Evolutionary conservation across 2,329 filamentous ascomycete species (phyloP).

Genomic region (Arachnopeziza araneosa): DNA sequence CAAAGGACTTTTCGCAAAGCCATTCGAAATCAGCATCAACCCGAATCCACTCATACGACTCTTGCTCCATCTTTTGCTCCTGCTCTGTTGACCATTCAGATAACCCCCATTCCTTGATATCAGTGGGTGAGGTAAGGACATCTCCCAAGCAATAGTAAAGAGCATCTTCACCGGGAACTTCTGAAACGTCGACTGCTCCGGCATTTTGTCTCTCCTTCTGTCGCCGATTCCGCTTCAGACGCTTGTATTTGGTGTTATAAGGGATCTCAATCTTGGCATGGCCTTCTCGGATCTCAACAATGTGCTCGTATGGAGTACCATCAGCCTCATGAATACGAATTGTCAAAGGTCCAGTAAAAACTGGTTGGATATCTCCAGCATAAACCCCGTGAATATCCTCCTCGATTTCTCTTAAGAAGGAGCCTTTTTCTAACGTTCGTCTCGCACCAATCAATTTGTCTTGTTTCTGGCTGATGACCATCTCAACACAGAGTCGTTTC

Average conservation of each 20-base stretch:
- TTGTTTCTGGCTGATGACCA: conserved; percentile 74
- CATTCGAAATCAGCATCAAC: conserved; percentile 98
- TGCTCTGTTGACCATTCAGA: conserved; percentile 86
- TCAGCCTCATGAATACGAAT: conserved; percentile 97
- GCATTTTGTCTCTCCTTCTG: conserved; percentile 72
- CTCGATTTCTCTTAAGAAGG: conserved; percentile 80
- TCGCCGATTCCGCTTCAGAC: conserved; percentile 79
- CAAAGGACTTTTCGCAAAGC: conserved; percentile 76
- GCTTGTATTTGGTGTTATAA: conserved; percentile 99
- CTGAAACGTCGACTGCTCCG: conserved; percentile 53
- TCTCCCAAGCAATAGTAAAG: conserved; percentile 90
- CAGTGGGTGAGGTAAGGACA: conserved; percentile 76
- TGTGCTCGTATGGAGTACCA: conserved; percentile 96
- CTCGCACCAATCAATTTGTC: conserved; percentile 40
- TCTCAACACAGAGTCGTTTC: conserved; percentile 90
- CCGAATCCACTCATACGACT: conserved; percentile 98
- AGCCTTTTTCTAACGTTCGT: conserved; percentile 57
- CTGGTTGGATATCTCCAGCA: conserved; percentile 63
- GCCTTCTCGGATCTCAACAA: conserved; percentile 88
- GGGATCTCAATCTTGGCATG: conserved; percentile 86
- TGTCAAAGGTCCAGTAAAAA: conserved; percentile 95
- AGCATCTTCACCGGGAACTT: conserved; percentile 69
- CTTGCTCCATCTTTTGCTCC: conserved; percentile 85
- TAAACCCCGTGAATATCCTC: conserved; percentile 68
- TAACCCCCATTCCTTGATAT: conserved; percentile 77